Evolutionary conservation across 1,139 yeast species (phyloP).

Genomic region (Hansenula lynferdii): DNA sequence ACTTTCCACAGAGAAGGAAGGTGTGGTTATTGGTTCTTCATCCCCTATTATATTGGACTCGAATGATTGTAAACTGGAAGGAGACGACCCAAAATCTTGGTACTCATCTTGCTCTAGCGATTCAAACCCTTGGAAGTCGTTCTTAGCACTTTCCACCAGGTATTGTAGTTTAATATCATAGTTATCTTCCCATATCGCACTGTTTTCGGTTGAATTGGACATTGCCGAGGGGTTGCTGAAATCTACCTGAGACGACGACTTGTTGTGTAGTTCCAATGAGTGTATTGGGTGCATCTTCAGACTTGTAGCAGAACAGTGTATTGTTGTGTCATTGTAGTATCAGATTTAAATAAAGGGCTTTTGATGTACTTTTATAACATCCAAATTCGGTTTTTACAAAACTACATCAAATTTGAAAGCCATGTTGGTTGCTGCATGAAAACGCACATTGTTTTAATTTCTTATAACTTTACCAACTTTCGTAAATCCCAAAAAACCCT

Average conservation of each 20-base stretch:
- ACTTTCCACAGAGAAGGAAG: background rate
- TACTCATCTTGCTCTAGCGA: background rate
- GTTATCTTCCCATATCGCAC: background rate
- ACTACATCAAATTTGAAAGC: background rate
- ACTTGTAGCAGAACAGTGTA: background rate
- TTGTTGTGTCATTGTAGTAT: background rate
- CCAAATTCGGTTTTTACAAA: background rate
- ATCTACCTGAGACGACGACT: background rate
- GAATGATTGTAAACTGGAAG: background rate
- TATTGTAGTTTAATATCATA: conserved; percentile 1
- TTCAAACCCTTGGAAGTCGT: background rate
- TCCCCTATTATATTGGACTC: background rate
- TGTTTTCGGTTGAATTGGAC: no score
- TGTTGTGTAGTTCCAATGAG: background rate
- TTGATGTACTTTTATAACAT: conserved; percentile 1
- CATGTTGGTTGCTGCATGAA: background rate
- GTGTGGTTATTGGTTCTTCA: background rate
- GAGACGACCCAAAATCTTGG: background rate
- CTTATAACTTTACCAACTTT: no score
- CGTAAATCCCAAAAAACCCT: no score
- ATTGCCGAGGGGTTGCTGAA: background rate
- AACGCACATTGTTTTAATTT: no score
- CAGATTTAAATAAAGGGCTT: background rate
- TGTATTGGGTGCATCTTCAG: background rate
- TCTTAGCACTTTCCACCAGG: background rate